Conservation (phyloP, 2,329 filamentous ascomycete genomes). For the Zopfia rhizophila region DNA sequence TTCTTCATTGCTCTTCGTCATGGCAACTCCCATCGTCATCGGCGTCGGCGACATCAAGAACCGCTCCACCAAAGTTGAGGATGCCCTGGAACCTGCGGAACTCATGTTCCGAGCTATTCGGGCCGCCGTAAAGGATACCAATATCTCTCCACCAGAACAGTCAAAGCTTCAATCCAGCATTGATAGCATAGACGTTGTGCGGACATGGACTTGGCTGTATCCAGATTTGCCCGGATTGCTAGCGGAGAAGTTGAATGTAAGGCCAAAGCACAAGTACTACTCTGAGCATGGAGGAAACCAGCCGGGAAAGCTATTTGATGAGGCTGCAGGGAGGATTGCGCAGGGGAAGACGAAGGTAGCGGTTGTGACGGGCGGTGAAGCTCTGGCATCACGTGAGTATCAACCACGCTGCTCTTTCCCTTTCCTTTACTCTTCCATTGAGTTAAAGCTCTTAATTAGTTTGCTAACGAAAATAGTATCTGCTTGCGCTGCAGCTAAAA, state of each 20-base stretch:
- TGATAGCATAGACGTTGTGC: constrained; percentile 69
- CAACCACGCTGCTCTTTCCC: too few relatives aligned
- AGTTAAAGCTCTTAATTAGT: constrained; percentile 5
- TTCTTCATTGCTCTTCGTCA: constrained; percentile 1
- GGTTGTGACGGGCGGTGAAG: constrained; percentile 71
- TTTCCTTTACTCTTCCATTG: constrained; percentile 2
- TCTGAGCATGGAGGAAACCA: constrained; percentile 72
- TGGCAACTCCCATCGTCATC: constrained; percentile 64
- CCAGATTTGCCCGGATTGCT: constrained; percentile 67
- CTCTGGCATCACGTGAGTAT: constrained; percentile 66
- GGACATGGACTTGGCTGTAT: constrained; percentile 75
- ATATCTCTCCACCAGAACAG: constrained; percentile 38
- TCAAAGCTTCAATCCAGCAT: constrained; percentile 59
- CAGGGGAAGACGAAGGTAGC: constrained; percentile 65
- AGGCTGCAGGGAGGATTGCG: constrained; percentile 68
- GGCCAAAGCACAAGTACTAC: constrained; percentile 60
- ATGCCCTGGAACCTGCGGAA: constrained; percentile 68
- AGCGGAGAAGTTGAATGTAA: constrained; percentile 59
- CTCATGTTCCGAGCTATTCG: constrained; percentile 68
- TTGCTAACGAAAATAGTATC: constrained; percentile 55
- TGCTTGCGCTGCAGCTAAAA: constrained; percentile 62
- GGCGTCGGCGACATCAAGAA: constrained; percentile 72
- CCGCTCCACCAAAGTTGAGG: constrained; percentile 59
- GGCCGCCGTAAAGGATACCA: constrained; percentile 63
- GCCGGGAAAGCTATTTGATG: constrained; percentile 70